Conservation (phyloP, 352 stramenopile species). For the Sclerospora graminicola region DNA sequence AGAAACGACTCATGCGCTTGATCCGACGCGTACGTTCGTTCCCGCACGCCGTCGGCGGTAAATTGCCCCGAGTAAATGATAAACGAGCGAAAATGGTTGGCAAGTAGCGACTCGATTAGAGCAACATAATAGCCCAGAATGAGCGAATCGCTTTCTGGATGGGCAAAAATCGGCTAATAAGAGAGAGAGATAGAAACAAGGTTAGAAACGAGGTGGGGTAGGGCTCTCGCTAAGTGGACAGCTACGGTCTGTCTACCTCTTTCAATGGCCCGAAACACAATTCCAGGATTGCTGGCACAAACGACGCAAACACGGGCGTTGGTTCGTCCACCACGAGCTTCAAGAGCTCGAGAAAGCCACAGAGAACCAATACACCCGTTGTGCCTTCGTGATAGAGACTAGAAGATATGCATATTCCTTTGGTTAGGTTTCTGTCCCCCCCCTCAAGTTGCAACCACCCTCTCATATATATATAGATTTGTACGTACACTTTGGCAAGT, state of each 20-base stretch:
- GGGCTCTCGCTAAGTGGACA: neutral
- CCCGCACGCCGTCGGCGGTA: slow-evolving; percentile 33
- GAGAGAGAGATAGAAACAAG: neutral
- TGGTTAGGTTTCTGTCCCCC: too few species aligned
- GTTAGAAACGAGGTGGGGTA: too few species aligned
- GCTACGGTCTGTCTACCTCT: slow-evolving; percentile 42
- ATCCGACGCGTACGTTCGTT: slow-evolving; percentile 53
- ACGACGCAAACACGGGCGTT: slow-evolving; percentile 57
- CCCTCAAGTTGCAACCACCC: too few species aligned
- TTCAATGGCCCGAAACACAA: slow-evolving; percentile 70
- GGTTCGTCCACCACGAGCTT: slow-evolving; percentile 71
- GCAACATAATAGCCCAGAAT: slow-evolving; percentile 63
- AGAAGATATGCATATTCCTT: too few species aligned
- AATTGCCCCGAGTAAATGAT: slow-evolving; percentile 40
- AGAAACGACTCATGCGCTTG: slow-evolving; percentile 61
- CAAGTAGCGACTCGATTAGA: slow-evolving; percentile 60
- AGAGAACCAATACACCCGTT: slow-evolving; percentile 56
- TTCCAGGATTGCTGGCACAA: slow-evolving; percentile 68
- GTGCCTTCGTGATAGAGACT: slow-evolving; percentile 58
- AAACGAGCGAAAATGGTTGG: slow-evolving; percentile 80
- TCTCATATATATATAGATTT: neutral
- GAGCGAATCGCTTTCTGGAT: slow-evolving; percentile 56
- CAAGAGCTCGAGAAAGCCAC: slow-evolving; percentile 66
- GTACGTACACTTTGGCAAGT: slow-evolving; percentile 54
- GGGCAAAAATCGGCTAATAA: slow-evolving; percentile 53